Evolutionary conservation across 371 early-diverging fungal species (phyloP).

Genomic region (Mortierella sp.): DNA sequence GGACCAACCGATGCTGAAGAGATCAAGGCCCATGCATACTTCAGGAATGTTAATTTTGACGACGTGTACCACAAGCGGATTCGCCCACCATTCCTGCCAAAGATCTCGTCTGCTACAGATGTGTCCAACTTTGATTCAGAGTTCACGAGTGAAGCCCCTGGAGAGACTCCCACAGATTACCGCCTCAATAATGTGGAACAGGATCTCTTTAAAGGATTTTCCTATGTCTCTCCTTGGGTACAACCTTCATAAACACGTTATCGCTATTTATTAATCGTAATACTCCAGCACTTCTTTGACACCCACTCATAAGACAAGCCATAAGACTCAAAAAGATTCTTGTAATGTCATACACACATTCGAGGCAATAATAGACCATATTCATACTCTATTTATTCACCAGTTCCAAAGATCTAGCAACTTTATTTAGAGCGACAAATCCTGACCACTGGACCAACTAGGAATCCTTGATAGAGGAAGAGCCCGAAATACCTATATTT

Average conservation of each 20-base stretch:
- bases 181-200: slow-evolving; percentile 45
- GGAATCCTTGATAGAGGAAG: slow-evolving; percentile 10
- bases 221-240: slow-evolving; percentile 47
- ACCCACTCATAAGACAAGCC: too few relatives aligned
- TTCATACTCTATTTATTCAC: too few relatives aligned
- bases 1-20: slow-evolving; percentile 70
- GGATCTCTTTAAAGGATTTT: slow-evolving; percentile 49
- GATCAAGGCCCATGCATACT: slow-evolving; percentile 78
- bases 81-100: slow-evolving; percentile 70
- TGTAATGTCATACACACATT: too few relatives aligned
- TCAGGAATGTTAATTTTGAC: slow-evolving; percentile 76
- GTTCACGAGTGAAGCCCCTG: slow-evolving; percentile 59
- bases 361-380: too few relatives aligned
- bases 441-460: slow-evolving; percentile 59
- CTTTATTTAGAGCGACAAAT: slow-evolving; percentile 52
- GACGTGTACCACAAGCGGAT: slow-evolving; percentile 76
- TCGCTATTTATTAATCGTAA: neutral
- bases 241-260: neutral
- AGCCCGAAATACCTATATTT: too few relatives aligned
- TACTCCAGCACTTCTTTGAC: too few relatives aligned
- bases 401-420: too few relatives aligned
- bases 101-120: slow-evolving; percentile 62
- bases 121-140: slow-evolving; percentile 73
- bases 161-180: slow-evolving; percentile 49
- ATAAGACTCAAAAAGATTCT: too few relatives aligned